These are phyloP conservation scores for Globisporangium okanoganense DNA, from an alignment of 352 stramenopile species.

Conservation along the genomic window DNA sequence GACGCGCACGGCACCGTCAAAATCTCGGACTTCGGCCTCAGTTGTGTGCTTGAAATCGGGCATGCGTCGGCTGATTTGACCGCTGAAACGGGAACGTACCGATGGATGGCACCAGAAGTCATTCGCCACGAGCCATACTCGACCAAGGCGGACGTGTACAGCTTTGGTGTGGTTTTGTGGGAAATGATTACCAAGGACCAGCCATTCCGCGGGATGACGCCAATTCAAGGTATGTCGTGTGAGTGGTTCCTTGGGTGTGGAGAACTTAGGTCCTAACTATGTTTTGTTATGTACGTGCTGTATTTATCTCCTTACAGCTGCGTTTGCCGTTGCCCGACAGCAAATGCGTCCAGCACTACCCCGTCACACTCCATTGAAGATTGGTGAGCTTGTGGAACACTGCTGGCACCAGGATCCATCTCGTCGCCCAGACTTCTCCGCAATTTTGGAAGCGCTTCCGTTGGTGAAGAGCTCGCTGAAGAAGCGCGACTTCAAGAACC, in stretches of 20 bases:
- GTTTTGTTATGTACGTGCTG: no score
- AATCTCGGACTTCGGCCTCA: slow-evolving; percentile 88
- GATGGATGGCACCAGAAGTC: slow-evolving; percentile 95
- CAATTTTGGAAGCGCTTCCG: slow-evolving; percentile 72
- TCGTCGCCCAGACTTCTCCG: slow-evolving; percentile 67
- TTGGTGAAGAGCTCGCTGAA: slow-evolving; percentile 79
- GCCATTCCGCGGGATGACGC: slow-evolving; percentile 77
- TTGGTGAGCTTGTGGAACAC: slow-evolving; percentile 76
- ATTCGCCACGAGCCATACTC: slow-evolving; percentile 93
- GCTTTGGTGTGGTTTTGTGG: slow-evolving; percentile 88
- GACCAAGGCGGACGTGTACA: slow-evolving; percentile 94
- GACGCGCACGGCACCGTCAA: slow-evolving; percentile 81
- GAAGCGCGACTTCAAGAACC: slow-evolving; percentile 86
- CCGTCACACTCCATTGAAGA: slow-evolving; percentile 77
- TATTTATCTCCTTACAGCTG: slow-evolving; percentile 32
- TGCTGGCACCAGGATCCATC: slow-evolving; percentile 83
- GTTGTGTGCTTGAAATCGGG: slow-evolving; percentile 78
- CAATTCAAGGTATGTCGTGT: slow-evolving; percentile 62
- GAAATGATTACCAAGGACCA: slow-evolving; percentile 84
- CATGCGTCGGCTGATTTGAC: slow-evolving; percentile 70
- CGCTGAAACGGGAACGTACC: slow-evolving; percentile 86
- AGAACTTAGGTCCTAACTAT: slow-evolving; percentile 4
- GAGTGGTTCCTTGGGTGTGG: neutral
- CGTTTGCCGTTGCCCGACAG: slow-evolving; percentile 81
- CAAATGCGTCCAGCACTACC: slow-evolving; percentile 82